Base-by-base conservation (phyloP, 345 rosid species). In the Trapa bicornis region DNA sequence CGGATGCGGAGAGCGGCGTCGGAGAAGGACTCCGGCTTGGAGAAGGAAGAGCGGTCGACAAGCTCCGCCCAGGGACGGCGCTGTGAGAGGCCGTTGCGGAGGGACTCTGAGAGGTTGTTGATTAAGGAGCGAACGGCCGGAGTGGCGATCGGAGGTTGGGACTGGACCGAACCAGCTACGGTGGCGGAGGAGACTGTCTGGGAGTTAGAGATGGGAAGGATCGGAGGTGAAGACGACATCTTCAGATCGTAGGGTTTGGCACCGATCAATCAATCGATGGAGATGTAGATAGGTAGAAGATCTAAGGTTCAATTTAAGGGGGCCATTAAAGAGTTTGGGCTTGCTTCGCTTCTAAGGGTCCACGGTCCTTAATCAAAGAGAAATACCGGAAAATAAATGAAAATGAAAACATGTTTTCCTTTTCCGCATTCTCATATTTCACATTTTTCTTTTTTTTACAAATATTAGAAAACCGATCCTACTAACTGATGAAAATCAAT, bases 51-150 rank as follows among this genome's bases (percentile, higher is more conserved):
- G 53, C 94, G 84, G 70, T 88, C 94, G 41, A 65, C 69, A 67
- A 88, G 91, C 68, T 88, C 91, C n/a, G 83, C 11, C 88, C 87
- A 85, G 64, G 86, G 82, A 39, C 83, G 83, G 65, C 86, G 86
- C 78, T 82, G 82, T 67, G 86, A 76, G 66, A 82, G 68, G 70
- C 83, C 83, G 63, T 74, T 37, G 65, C 73, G 73, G 79, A 75
- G 79, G 65, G 81, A 69, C 9, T 76, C 78, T 32, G 86, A 65
- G 74, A 82, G 72, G 36, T 69, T 67, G 79, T 72, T 82, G 67
- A 82, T 53, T 71, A 82, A 69, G 61, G 81, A 66, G 62, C 86
- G 86, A 74, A 82, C 68, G 58, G 83, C 86, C 1, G 83, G 83
- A 38, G 83, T 76, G 69, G 83, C 77, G 68, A 80, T 67, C 16